Percentiles rank a stretch among this genome's conserved stretches.
Conservation (phyloP, 352 stramenopile genomes). For the Stramenopiles sp. region DNA sequence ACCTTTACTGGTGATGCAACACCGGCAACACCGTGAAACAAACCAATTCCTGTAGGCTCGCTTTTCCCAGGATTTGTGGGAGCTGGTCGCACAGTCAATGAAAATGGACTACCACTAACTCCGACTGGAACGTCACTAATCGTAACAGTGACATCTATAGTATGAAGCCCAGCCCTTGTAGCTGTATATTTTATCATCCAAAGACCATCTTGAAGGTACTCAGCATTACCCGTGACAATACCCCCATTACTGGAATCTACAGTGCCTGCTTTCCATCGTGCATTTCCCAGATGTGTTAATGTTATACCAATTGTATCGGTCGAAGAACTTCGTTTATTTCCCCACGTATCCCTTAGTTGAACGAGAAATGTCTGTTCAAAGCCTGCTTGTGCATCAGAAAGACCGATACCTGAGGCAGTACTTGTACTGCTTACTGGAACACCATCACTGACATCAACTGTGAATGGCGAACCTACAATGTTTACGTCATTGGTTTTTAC, state of each 20-base stretch:
- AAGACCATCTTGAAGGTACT: too few species aligned
- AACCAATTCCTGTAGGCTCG: background rate
- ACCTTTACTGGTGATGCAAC: background rate
- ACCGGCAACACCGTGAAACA: background rate
- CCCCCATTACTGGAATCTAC: too few species aligned
- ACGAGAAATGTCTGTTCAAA: slow-evolving; percentile 5
- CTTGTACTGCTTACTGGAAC: too few species aligned
- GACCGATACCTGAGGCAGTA: slow-evolving; percentile 3
- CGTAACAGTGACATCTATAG: too few species aligned
- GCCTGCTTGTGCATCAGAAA: slow-evolving; percentile 3
- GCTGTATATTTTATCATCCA: too few species aligned
- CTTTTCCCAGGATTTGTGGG: background rate
- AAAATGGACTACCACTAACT: background rate
- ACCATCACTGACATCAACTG: slow-evolving; percentile 33
- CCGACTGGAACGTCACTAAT: too few species aligned
- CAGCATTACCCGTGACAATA: too few species aligned
- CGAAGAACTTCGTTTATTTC: slow-evolving; percentile 1
- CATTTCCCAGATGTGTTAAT: too few species aligned
- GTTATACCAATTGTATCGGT: too few species aligned
- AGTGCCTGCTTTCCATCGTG: too few species aligned
- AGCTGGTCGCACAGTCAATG: background rate
- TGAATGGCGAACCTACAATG: slow-evolving; percentile 67
- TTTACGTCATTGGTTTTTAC: too few species aligned
- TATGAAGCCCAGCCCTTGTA: too few species aligned
- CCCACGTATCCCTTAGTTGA: background rate